A percentile compares a stretch with the other conserved stretches of the same genome.
Conservation (phyloP, 306 rosid species). For the Castanea crenata region DNA sequence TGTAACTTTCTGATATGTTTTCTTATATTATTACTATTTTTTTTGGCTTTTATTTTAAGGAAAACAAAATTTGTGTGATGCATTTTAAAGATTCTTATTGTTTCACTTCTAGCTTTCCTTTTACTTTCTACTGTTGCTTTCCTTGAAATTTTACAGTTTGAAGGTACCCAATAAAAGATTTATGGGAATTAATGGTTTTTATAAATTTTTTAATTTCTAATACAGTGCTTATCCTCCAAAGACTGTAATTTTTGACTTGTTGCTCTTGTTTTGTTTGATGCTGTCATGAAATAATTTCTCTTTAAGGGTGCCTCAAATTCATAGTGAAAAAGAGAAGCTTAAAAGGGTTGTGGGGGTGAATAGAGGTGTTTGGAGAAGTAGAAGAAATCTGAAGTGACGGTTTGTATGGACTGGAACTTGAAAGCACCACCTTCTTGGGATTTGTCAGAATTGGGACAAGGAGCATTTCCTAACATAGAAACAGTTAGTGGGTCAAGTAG, state of each 20-base stretch:
- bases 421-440: slow-evolving; percentile 77
- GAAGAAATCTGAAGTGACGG: slow-evolving; percentile 19
- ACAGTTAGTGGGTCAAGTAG: slow-evolving; percentile 51
- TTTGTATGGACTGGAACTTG: slow-evolving; percentile 88
- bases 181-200: neutral
- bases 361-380: neutral
- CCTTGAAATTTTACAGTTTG: slow-evolving; percentile 1
- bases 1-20: slow-evolving; percentile 23
- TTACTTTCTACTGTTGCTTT: slow-evolving; percentile 1
- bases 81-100: neutral
- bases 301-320: slow-evolving; percentile 28
- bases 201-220: neutral
- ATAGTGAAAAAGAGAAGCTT: slow-evolving; percentile 19
- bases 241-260: neutral
- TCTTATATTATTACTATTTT: neutral
- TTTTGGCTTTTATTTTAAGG: neutral
- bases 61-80: slow-evolving; percentile 3
- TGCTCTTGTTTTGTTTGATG: slow-evolving; percentile 15
- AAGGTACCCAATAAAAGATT: neutral
- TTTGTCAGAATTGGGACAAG: slow-evolving; percentile 62
- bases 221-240: neutral
- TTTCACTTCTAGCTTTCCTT: slow-evolving; percentile 1
- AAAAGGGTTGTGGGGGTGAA: slow-evolving; percentile 10
- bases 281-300: slow-evolving; percentile 11
- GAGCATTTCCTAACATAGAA: slow-evolving; percentile 49